Conservation (phyloP, 1,139 yeast species). For the Magnusiomyces sp. region DNA sequence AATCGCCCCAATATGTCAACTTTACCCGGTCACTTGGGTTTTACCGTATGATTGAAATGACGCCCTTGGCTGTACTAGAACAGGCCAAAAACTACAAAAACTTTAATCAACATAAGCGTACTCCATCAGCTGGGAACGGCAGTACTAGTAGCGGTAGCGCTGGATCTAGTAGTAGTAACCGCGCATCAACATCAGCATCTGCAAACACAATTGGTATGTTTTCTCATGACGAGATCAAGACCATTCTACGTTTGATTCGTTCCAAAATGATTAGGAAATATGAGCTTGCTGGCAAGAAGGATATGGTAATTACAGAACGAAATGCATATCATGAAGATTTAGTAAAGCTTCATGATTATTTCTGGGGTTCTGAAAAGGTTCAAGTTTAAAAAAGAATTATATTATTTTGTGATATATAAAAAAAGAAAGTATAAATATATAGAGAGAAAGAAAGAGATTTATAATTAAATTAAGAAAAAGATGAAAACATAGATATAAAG, state of each 20-base stretch:
- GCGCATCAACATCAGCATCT: too few species aligned
- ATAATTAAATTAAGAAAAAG: too few species aligned
- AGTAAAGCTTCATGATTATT: slow-evolving; percentile 20
- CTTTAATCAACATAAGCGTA: too few species aligned
- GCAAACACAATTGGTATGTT: too few species aligned
- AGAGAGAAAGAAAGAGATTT: not conserved
- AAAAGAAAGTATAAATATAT: not conserved
- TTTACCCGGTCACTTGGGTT: slow-evolving; percentile 50
- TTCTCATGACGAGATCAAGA: slow-evolving; percentile 24
- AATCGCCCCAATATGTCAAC: slow-evolving; percentile 50
- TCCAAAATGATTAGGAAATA: slow-evolving; percentile 21
- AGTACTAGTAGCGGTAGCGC: too few species aligned
- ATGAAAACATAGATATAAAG: too few species aligned
- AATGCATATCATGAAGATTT: slow-evolving; percentile 20
- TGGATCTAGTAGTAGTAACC: too few species aligned
- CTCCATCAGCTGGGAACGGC: too few species aligned
- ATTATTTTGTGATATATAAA: not conserved
- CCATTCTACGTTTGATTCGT: slow-evolving; percentile 23
- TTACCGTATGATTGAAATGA: slow-evolving; percentile 44
- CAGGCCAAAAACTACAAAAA: too few species aligned
- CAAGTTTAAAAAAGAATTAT: slow-evolving; percentile 4
- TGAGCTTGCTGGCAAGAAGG: slow-evolving; percentile 23
- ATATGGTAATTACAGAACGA: slow-evolving; percentile 23
- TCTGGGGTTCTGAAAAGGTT: slow-evolving; percentile 21
- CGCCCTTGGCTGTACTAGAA: slow-evolving; percentile 21